Percentiles rank a stretch among this genome's conserved stretches.
Evolutionary conservation across 768 basidiomycete genomes (phyloP).

Genomic region (Strobilomyces dryophilus): DNA sequence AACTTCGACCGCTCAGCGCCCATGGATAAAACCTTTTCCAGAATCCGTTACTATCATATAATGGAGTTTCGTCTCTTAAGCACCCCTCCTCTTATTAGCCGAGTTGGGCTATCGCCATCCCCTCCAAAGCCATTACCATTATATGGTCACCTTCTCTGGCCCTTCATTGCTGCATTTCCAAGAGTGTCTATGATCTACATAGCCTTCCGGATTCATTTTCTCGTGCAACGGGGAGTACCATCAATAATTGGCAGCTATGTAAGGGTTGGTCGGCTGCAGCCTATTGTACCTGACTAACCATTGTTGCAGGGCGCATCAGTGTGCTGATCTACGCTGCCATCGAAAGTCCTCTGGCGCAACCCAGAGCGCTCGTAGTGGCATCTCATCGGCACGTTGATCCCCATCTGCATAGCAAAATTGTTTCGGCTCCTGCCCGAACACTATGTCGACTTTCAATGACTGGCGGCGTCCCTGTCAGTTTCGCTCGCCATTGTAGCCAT

Average conservation of each 20-base stretch:
- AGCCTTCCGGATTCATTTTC: constrained; percentile 47
- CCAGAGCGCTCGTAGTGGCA: constrained; percentile 48
- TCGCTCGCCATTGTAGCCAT: constrained; percentile 42
- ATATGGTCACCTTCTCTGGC: constrained; percentile 32
- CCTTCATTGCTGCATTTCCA: constrained; percentile 49
- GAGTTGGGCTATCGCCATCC: constrained; percentile 12
- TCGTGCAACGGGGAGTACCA: constrained; percentile 41
- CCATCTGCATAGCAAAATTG: constrained; percentile 49
- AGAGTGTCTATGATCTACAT: constrained; percentile 49
- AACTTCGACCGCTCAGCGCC: too few species aligned
- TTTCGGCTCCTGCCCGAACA: constrained; percentile 42
- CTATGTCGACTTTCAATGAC: constrained; percentile 45
- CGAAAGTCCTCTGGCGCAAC: constrained; percentile 51
- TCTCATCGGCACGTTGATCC: constrained; percentile 37
- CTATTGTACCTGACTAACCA: neutral
- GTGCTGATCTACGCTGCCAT: constrained; percentile 52
- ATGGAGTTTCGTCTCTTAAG: neutral
- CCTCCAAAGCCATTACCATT: constrained; percentile 5
- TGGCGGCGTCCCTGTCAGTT: constrained; percentile 34
- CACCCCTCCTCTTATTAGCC: constrained; percentile 2
- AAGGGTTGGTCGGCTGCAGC: constrained; percentile 2
- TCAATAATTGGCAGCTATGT: constrained; percentile 21
- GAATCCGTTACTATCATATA: too few species aligned
- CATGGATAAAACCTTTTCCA: too few species aligned
- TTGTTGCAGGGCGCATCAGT: constrained; percentile 45